A percentile compares a stretch with the other conserved stretches of the same genome.
These are phyloP conservation scores for Rhynchospora breviuscula DNA, from an alignment of 176 grass and related monocot genomes.

Conservation along the genomic window DNA sequence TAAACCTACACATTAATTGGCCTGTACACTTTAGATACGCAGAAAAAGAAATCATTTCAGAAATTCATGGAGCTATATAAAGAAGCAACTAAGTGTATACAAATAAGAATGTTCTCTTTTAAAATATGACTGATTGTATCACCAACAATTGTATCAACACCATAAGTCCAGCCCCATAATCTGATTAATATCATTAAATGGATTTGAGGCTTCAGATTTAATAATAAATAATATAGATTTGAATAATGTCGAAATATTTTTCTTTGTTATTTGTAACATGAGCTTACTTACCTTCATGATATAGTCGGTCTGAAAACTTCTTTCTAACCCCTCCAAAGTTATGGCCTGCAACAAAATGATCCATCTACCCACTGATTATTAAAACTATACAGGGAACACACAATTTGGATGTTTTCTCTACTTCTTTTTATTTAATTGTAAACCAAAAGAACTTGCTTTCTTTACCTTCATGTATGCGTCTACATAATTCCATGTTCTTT, in stretches of 20 bases:
- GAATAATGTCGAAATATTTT: not conserved
- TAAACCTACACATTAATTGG: no score
- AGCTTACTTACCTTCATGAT: conserved; percentile 64
- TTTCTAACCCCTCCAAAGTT: conserved; percentile 63
- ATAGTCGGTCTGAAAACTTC: conserved; percentile 80
- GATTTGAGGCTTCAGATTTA: not conserved
- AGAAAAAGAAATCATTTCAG: no score
- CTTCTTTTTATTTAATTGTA: no score
- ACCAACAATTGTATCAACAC: conserved; percentile 48
- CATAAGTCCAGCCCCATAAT: conserved; percentile 93
- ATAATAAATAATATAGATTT: not conserved
- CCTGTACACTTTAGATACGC: no score
- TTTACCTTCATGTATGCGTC: no score
- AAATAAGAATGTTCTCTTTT: no score
- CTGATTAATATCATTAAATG: conserved; percentile 19
- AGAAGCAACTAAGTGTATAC: no score
- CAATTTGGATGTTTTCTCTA: no score
- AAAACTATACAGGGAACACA: not conserved
- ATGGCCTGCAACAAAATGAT: conserved; percentile 39
- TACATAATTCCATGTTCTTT: no score
- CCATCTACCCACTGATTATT: not conserved
- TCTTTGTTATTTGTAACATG: not conserved
- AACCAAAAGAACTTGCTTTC: no score
- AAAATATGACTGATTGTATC: no score
- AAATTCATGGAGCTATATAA: no score